Evolutionary conservation across 1,284 basidiomycete species (phyloP), one percentile per base, ranked within the genome.

Genomic region (Cryptococcus sp.): DNA sequence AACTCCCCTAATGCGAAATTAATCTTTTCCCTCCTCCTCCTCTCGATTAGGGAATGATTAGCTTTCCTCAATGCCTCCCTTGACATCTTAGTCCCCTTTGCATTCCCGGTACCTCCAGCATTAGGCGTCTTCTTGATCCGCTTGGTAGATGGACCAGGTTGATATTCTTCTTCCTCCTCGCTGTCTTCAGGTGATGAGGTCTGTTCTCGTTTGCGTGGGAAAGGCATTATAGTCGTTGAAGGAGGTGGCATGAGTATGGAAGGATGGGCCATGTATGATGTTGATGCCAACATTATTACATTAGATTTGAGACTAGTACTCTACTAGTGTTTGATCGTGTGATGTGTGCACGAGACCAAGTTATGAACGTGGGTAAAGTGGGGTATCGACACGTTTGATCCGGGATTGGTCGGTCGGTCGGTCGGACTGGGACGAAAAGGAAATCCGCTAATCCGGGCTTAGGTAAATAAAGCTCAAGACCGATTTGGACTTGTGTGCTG

Each of bases 1-100:
- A 75, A 54, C 24, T 73, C 67, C 3, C 61, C 55, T 36, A 75
- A 55, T 2, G 74, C 74, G 16, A 61, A 55, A 52, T 75, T 75
- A 48, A 75, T 75, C 66, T 75, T 75, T 53, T 75, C 74, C 51
- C 74, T 64, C 34, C 74, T 50, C 16, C 74, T 54, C 10, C 70
- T 55, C 60, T 75, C 74, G 21, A 75, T 75, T 53, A 73, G 50
- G 23, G 63, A 66, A 54, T 75, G 74, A 55, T 75, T 75, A 19
- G 71, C 72, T 51, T 74, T 75, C 16, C 74, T 52, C 21, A 75
- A 50, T 31, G 61, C 60, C 46, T 75, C 74, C 39, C 72, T 56
- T 10, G 68, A 69, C 59, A 68, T 54, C 34, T 52, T 48, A 7
- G 24, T 32, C 19, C 19, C 18, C 24, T 47, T 42, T 39, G 21